Percentiles rank a stretch among this genome's conserved stretches.
phyloP scores from a whole-genome alignment of 163 green algal genomes.

The Trebouxiophyceae sp. region DNA sequence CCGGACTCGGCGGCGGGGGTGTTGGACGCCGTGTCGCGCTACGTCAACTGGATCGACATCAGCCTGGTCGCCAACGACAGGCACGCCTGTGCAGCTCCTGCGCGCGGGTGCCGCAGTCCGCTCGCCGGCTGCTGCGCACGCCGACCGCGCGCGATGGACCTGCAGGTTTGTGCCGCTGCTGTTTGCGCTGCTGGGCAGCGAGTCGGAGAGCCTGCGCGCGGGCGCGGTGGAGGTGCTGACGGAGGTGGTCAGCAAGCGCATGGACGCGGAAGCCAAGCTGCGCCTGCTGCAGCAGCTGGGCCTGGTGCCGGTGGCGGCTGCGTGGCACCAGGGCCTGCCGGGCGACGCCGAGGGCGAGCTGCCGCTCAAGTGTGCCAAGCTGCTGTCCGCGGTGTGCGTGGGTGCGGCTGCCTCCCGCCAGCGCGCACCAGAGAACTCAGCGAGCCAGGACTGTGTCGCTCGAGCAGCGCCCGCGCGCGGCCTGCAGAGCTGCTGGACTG shows the following conservation, averaged over 20 bases:
- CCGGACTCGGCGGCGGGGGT: conserved; percentile 55
- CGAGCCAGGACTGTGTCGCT: too few relatives aligned
- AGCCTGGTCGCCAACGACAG: conserved; percentile 80
- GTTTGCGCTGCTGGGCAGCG: conserved; percentile 35
- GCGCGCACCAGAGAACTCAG: too few relatives aligned
- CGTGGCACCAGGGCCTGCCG: conserved; percentile 30
- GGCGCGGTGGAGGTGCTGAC: conserved; percentile 71
- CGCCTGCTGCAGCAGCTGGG: conserved; percentile 68
- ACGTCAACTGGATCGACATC: conserved; percentile 94
- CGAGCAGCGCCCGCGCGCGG: too few relatives aligned
- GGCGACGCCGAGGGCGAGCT: conserved; percentile 48
- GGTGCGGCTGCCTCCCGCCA: too few relatives aligned
- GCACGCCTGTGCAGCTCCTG: too few relatives aligned
- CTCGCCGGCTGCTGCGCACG: too few relatives aligned
- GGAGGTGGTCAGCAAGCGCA: conserved; percentile 87
- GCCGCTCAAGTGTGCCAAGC: conserved; percentile 44
- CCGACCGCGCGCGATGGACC: too few relatives aligned
- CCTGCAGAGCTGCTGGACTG: conserved; percentile 81
- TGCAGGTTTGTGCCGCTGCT: conserved; percentile 80
- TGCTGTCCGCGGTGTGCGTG: conserved; percentile 50
- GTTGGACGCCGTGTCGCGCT: conserved; percentile 64
- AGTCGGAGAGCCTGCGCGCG: conserved; percentile 30
- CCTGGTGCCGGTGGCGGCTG: conserved; percentile 31
- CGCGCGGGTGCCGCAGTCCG: too few relatives aligned
- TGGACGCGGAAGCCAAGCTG: conserved; percentile 88